A percentile compares a stretch with the other conserved stretches of the same genome.
Evolutionary conservation across 768 basidiomycete genomes (phyloP).

Genomic region (Tubosaeta sp.): DNA sequence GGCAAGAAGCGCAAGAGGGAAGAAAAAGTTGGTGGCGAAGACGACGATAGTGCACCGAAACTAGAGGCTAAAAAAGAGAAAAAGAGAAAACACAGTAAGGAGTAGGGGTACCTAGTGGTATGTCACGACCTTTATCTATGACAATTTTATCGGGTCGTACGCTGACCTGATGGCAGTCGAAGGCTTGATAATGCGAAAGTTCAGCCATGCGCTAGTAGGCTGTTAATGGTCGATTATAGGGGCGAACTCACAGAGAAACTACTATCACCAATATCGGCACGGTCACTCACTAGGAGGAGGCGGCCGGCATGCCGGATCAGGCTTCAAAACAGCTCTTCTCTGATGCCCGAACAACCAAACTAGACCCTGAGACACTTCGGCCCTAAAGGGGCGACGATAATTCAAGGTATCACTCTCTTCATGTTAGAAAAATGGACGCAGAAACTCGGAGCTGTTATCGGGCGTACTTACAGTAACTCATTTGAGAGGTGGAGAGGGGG

Average conservation of each 20-base stretch:
- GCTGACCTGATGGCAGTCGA: too few relatives aligned
- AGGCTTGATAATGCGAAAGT: too few relatives aligned
- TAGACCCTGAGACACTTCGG: neutral
- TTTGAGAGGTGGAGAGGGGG: neutral
- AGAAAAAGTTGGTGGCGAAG: slow-evolving; percentile 6
- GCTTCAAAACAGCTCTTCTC: neutral
- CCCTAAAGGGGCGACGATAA: neutral
- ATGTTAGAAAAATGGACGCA: neutral
- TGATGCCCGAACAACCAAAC: neutral
- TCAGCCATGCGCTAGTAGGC: too few relatives aligned
- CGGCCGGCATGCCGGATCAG: neutral
- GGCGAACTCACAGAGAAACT: too few relatives aligned
- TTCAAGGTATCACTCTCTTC: neutral
- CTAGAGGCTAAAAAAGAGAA: slow-evolving; percentile 27
- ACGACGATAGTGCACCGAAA: slow-evolving; percentile 8
- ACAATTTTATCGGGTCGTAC: too few relatives aligned
- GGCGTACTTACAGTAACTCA: neutral
- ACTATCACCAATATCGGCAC: too few relatives aligned
- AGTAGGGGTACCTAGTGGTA: neutral
- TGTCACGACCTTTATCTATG: too few relatives aligned
- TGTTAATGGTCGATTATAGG: neutral
- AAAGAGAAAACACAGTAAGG: slow-evolving; percentile 22
- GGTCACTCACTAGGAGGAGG: neutral
- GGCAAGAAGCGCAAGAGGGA: slow-evolving; percentile 27
- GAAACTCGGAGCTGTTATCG: neutral